Evolutionary conservation across 2,329 filamentous ascomycete species (phyloP), one percentile per base, ranked within the genome.

Genomic region (Nigrograna mackinnonii): DNA sequence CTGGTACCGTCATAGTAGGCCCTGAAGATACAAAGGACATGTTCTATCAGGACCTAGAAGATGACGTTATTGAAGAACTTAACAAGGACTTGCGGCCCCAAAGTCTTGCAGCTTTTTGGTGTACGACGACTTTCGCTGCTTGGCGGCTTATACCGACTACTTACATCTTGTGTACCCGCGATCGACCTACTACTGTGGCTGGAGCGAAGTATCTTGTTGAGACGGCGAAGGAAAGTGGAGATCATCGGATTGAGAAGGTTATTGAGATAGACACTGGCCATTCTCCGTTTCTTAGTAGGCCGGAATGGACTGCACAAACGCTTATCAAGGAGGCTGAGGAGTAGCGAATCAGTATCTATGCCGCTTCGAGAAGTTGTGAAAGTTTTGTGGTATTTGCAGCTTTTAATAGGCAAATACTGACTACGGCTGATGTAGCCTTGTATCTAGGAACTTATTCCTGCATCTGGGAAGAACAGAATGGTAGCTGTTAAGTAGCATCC

Each of bases 81-180:
- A 35, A 20, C 2, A 45, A 45, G 14, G 35, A 41, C 6, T 32
- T 53, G 12, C 22, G 18, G 1, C 42, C 41, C 1, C 50, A 53
- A 22, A 50, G 47, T 35, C 33, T 53, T 13, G 47, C 20, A 6
- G 17, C 37, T 2, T 50, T 48, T 26, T 46, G 35, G 34, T 38
- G 45, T 19, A 48, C 37, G 22, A 53, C 47, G 3, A 43, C 42
- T 4, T 37, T 43, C 46, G 44, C 50, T 17, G 44, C 50, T 11
- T 53, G 50, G 50, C 40, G 47, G 12, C 22, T 39, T 22, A 47
- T 53, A 39, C 44, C 42, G 2, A 48, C 37, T 4, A 53, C 47
- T 4, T 53, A 48, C 26, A 30, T 49, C 0, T 18, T 44, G 2
- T 39, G 37, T 16, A 18, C 39, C 14, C 24, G 43, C 4, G 46